Conservation (phyloP, 257 asterid genomes). For the Solanum pinnatisectum region DNA sequence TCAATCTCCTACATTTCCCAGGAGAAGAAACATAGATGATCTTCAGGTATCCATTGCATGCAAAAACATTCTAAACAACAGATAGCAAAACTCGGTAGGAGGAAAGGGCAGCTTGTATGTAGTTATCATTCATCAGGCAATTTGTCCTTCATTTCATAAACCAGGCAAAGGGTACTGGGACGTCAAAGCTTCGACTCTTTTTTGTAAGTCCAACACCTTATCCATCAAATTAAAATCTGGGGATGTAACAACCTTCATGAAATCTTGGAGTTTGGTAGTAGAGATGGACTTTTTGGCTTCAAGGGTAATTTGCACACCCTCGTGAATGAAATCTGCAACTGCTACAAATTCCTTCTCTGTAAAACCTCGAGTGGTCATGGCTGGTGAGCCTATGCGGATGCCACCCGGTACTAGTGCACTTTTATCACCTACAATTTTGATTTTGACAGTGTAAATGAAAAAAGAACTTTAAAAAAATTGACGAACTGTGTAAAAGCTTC, state of each 20-base stretch:
- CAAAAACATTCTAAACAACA: neutral
- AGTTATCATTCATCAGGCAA: neutral
- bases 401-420: slow-evolving; percentile 95
- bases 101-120: neutral
- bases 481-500: neutral
- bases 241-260: slow-evolving; percentile 53
- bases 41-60: neutral
- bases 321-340: slow-evolving; percentile 77
- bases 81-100: neutral
- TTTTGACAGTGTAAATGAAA: neutral
- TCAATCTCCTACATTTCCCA: neutral
- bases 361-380: slow-evolving; percentile 92
- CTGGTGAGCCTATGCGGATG: slow-evolving; percentile 87
- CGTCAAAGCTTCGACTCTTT: slow-evolving; percentile 66
- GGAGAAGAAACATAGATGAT: neutral
- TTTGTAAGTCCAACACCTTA: slow-evolving; percentile 41
- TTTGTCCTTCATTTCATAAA: slow-evolving; percentile 24
- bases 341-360: slow-evolving; percentile 49
- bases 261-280: slow-evolving; percentile 81
- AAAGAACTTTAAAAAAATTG: neutral
- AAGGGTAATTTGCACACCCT: slow-evolving; percentile 70
- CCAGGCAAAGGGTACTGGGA: slow-evolving; percentile 83
- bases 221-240: slow-evolving; percentile 55
- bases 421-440: slow-evolving; percentile 54
- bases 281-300: slow-evolving; percentile 66